Conservation (phyloP, 140 eudicot species). For the Oenanthe javanica region DNA sequence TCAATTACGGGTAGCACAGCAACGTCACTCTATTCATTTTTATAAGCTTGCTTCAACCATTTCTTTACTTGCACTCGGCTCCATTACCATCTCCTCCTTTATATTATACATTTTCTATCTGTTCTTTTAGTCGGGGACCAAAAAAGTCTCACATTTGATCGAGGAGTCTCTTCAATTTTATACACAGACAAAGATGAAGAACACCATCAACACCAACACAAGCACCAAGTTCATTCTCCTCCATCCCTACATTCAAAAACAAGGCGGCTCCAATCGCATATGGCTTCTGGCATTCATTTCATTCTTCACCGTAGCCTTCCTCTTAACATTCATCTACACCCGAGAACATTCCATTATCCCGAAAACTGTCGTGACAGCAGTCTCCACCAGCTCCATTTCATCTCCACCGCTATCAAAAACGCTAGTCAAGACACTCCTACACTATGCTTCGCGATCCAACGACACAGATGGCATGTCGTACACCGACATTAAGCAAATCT, state of each 20-base stretch:
- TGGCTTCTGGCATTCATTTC: conserved; percentile 72
- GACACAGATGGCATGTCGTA: conserved; percentile 54
- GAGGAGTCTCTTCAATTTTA: not conserved
- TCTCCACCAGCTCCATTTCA: conserved; percentile 16
- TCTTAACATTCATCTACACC: conserved; percentile 65
- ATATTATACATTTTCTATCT: conserved; percentile 7
- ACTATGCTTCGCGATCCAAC: conserved; percentile 72
- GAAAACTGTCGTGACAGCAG: conserved; percentile 21
- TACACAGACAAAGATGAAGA: conserved; percentile 45
- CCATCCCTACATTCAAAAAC: conserved; percentile 93
- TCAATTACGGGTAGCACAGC: conserved; percentile 17
- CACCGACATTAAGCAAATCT: conserved; percentile 56
- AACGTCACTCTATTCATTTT: conserved; percentile 27
- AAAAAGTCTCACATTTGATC: not conserved
- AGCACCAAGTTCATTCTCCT: conserved; percentile 86
- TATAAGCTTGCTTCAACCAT: conserved; percentile 21
- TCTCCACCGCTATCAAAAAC: conserved; percentile 44
- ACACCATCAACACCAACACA: conserved; percentile 33
- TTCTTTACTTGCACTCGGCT: conserved; percentile 18
- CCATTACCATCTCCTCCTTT: conserved; percentile 5
- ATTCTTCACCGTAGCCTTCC: conserved; percentile 54
- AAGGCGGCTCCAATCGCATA: conserved; percentile 62
- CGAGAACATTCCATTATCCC: conserved; percentile 58
- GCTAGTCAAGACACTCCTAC: conserved; percentile 58
- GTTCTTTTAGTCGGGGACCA: not conserved